These are phyloP conservation scores for Fusarium sp. DNA, from an alignment of 2,329 filamentous ascomycete genomes.

Conservation along the genomic window DNA sequence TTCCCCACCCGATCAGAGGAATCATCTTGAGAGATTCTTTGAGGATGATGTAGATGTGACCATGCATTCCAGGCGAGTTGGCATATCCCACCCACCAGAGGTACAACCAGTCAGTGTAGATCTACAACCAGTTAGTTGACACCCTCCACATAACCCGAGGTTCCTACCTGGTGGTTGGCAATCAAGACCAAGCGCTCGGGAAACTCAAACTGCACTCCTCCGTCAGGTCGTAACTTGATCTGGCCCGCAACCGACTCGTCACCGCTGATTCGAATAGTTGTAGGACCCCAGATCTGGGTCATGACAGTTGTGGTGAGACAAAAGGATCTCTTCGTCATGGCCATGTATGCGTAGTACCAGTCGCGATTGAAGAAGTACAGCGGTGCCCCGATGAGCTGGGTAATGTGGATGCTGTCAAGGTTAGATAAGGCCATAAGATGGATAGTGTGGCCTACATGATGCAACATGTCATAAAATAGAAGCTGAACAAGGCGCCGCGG, in stretches of 20 bases:
- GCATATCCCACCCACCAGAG: slow-evolving; percentile 96
- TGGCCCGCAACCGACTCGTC: slow-evolving; percentile 84
- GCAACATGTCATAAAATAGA: slow-evolving; percentile 65
- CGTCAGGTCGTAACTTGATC: slow-evolving; percentile 76
- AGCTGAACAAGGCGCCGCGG: slow-evolving; percentile 62
- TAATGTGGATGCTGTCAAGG: slow-evolving; percentile 68
- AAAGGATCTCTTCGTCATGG: slow-evolving; percentile 87
- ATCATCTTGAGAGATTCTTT: slow-evolving; percentile 89
- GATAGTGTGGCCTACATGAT: slow-evolving; percentile 57
- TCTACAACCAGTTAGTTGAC: slow-evolving; percentile 55
- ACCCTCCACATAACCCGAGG: not conserved
- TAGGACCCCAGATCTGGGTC: slow-evolving; percentile 90
- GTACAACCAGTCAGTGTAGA: slow-evolving; percentile 93
- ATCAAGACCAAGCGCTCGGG: slow-evolving; percentile 85
- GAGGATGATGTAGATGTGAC: slow-evolving; percentile 89
- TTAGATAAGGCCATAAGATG: slow-evolving; percentile 16
- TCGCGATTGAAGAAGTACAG: slow-evolving; percentile 82
- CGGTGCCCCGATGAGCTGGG: slow-evolving; percentile 81
- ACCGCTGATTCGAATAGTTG: slow-evolving; percentile 83
- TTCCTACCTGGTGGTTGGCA: slow-evolving; percentile 81
- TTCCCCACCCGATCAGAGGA: slow-evolving; percentile 82
- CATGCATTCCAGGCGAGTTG: slow-evolving; percentile 79
- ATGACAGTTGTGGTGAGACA: slow-evolving; percentile 82
- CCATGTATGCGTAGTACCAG: slow-evolving; percentile 88
- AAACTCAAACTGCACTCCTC: slow-evolving; percentile 81